Conservation (phyloP, 2,329 filamentous ascomycete genomes). For the Metarhizium guizhouense region DNA sequence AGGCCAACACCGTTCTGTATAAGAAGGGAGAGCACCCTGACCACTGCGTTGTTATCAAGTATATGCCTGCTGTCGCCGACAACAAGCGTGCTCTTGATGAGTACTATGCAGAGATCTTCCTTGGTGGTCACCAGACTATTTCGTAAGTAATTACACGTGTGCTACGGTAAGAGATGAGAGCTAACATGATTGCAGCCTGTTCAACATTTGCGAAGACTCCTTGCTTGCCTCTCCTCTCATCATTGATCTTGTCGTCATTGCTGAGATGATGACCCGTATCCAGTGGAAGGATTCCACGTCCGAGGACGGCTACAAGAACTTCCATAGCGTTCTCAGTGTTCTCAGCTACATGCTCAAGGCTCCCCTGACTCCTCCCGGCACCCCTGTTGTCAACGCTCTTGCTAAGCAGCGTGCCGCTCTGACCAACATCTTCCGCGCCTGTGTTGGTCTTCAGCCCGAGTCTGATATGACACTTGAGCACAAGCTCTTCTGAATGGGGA, state of each 20-base stretch:
- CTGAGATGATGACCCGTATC: constrained; percentile 98
- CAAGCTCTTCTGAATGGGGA: constrained; percentile 67
- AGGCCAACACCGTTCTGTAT: constrained; percentile 87
- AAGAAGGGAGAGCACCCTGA: constrained; percentile 89
- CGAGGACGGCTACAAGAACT: constrained; percentile 71
- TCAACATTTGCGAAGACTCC: constrained; percentile 99
- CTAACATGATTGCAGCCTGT: constrained; percentile 53
- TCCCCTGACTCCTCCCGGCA: constrained; percentile 85
- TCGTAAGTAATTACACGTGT: constrained; percentile 40
- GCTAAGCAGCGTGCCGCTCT: constrained; percentile 92
- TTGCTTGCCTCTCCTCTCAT: constrained; percentile 92
- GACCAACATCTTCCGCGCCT: constrained; percentile 98
- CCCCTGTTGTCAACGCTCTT: constrained; percentile 89
- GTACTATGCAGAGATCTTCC: constrained; percentile 99
- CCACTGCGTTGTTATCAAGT: constrained; percentile 99
- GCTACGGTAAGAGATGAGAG: neutral
- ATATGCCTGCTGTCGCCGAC: constrained; percentile 97
- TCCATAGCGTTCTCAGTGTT: constrained; percentile 94
- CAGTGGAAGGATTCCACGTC: constrained; percentile 66
- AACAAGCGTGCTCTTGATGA: constrained; percentile 98
- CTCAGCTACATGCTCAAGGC: constrained; percentile 99
- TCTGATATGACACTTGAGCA: constrained; percentile 98
- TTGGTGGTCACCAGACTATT: constrained; percentile 97
- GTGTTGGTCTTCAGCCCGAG: constrained; percentile 92
- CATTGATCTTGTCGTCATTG: constrained; percentile 86